Evolutionary conservation across 2,329 filamentous ascomycete genomes (phyloP).

Genomic region (Pyricularia pennisetigena): DNA sequence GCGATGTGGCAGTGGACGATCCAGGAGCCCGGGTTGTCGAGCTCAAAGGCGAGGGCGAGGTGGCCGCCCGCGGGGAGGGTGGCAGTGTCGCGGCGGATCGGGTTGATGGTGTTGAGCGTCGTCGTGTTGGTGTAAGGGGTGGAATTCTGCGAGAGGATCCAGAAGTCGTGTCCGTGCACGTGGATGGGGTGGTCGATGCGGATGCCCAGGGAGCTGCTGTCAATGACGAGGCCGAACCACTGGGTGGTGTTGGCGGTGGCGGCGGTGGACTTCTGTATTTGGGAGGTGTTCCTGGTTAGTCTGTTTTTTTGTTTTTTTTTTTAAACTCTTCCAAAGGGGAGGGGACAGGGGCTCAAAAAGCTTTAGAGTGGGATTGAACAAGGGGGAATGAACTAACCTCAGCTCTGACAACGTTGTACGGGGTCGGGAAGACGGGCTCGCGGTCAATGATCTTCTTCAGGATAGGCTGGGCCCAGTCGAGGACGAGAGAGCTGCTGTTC

Average conservation of each 20-base stretch:
- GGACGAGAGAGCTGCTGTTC: slow-evolving; percentile 10
- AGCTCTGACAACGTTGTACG: slow-evolving; percentile 10
- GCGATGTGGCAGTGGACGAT: slow-evolving; percentile 19
- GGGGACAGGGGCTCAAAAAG: no score
- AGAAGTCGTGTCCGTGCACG: slow-evolving; percentile 42
- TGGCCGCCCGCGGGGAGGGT: slow-evolving; percentile 19
- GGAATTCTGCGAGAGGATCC: slow-evolving; percentile 24
- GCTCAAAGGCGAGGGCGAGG: slow-evolving; percentile 21
- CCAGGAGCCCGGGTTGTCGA: slow-evolving; percentile 24
- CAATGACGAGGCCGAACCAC: slow-evolving; percentile 20
- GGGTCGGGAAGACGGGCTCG: slow-evolving; percentile 8
- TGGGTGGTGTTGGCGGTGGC: neutral
- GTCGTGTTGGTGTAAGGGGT: slow-evolving; percentile 10
- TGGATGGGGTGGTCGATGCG: slow-evolving; percentile 32
- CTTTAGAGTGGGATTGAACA: no score
- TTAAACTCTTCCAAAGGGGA: no score
- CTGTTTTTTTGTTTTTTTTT: neutral
- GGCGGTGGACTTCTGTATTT: neutral
- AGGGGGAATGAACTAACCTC: slow-evolving; percentile 7
- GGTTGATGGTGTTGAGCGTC: slow-evolving; percentile 18
- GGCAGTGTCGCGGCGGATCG: slow-evolving; percentile 26
- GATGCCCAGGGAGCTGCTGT: slow-evolving; percentile 8
- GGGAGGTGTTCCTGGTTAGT: no score
- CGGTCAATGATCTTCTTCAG: slow-evolving; percentile 7
- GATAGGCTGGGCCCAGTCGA: slow-evolving; percentile 14